Base-by-base conservation (phyloP, 768 basidiomycete genomes). In the Kondoa subrosea region DNA sequence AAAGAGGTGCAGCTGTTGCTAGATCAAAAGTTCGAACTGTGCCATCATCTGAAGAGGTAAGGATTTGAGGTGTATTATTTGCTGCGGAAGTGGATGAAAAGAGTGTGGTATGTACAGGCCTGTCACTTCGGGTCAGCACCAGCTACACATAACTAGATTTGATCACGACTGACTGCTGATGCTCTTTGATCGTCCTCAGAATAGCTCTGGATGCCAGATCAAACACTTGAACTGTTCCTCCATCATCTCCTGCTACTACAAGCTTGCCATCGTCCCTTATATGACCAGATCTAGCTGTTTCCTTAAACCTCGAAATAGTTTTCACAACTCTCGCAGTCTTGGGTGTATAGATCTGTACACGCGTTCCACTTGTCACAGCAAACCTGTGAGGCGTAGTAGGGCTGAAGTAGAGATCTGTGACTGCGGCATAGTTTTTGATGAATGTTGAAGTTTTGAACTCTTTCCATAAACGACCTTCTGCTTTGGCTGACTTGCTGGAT, bases 31-130 rank as follows among this genome's bases (percentile, higher is more conserved):
- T 80, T 76, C 85, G 87, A 66, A 88, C 88, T 27, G 92, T 91
- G 1, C 88, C 89, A 76, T 99, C 95, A 77, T 97, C 93, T 1
- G 92, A 96, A 74, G 90, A 92, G 2, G 95, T 92, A 31, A 97
- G 82, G 64, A 96, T 80, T 0, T 89, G 88, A 1, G 87, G 85
- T 16, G 84, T 81, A 66, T 72, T 71, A 34, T 66, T 63, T 2
- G 69, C 57, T 16, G 56, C 14, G 8, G 66, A 32, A 21, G 87
- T 81, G 1, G 85, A 77, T 1, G 93, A 97, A 77, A 97, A 99
- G 71, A 87, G 88, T 3, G 91, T 85, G 69, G 93, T 87, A 78
- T 97, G 91, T 0, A 95, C 91, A 32, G 95, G 91, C 73, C 80
- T 80, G 30, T 59, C 33, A 26, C 12, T 30, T 12, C 3, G 25